Percentiles rank a stretch among this genome's conserved stretches.
phyloP scores from a whole-genome alignment of 345 rosid genomes.

The Eucalyptus victrix region DNA sequence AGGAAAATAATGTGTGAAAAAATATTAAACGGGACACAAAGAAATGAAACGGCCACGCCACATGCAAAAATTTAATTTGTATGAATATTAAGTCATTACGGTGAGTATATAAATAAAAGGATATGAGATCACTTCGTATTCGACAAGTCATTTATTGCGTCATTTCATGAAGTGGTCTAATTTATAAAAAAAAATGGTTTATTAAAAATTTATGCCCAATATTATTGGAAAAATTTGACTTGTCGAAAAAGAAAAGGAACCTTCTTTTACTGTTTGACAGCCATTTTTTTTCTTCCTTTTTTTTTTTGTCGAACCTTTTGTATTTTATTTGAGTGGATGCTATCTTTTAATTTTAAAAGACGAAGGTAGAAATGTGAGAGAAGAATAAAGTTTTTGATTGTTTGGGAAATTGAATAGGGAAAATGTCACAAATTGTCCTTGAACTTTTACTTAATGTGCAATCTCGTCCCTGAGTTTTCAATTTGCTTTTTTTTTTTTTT shows the following conservation, averaged over 20 bases:
- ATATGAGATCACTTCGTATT: background rate
- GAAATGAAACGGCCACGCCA: background rate
- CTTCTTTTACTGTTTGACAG: background rate
- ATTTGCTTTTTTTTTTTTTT: too few relatives aligned
- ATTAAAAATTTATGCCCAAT: background rate
- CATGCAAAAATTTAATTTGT: background rate
- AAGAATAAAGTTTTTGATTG: background rate
- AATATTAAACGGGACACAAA: background rate
- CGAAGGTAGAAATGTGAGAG: background rate
- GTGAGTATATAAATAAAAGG: background rate
- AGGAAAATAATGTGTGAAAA: background rate
- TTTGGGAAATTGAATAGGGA: background rate
- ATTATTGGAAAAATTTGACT: background rate
- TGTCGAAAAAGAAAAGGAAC: background rate
- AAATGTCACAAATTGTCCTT: too few relatives aligned
- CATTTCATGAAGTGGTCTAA: background rate
- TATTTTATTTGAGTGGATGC: background rate
- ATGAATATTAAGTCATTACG: background rate
- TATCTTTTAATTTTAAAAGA: background rate
- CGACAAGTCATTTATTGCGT: background rate
- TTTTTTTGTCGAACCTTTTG: background rate
- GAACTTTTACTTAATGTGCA: too few relatives aligned
- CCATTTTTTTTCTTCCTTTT: background rate
- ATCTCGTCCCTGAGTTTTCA: too few relatives aligned
- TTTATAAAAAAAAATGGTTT: background rate